Conservation (phyloP, 164 flowering plant genomes). For the Houttuynia cordata region DNA sequence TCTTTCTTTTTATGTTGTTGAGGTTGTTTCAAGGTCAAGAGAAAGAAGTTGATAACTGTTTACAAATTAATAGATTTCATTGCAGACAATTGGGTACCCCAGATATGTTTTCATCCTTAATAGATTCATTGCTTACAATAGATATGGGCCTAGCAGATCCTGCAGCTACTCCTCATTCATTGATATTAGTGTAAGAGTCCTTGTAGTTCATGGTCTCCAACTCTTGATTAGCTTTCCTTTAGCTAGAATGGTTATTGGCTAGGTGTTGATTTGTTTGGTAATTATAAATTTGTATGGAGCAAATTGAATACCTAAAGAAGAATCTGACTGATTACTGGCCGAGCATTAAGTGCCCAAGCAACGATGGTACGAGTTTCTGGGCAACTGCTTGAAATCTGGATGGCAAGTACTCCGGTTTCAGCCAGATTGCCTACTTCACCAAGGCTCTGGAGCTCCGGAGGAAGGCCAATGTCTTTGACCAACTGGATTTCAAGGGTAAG, state of each 20-base stretch:
- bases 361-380: background rate
- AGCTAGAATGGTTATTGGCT: too few relatives aligned
- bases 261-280: background rate
- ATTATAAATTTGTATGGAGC: background rate
- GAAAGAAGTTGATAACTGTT: too few relatives aligned
- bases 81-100: background rate
- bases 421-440: background rate
- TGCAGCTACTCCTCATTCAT: background rate
- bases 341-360: slow-evolving; percentile 6
- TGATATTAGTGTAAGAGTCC: background rate
- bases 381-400: background rate
- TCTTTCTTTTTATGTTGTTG: too few relatives aligned
- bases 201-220: background rate
- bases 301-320: background rate
- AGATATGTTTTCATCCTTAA: background rate
- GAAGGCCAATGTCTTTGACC: slow-evolving; percentile 1
- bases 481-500: slow-evolving; percentile 1
- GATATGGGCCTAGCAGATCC: background rate
- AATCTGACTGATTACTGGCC: slow-evolving; percentile 2
- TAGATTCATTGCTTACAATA: background rate
- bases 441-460: background rate
- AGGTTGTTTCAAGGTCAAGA: too few relatives aligned
- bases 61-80: too few relatives aligned
- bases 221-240: too few relatives aligned
- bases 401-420: background rate